Evolutionary conservation across 805 yeast genomes (phyloP), one percentile per base, ranked within the genome.

Genomic region (Cyberlindnera xishuangbannaensis): DNA sequence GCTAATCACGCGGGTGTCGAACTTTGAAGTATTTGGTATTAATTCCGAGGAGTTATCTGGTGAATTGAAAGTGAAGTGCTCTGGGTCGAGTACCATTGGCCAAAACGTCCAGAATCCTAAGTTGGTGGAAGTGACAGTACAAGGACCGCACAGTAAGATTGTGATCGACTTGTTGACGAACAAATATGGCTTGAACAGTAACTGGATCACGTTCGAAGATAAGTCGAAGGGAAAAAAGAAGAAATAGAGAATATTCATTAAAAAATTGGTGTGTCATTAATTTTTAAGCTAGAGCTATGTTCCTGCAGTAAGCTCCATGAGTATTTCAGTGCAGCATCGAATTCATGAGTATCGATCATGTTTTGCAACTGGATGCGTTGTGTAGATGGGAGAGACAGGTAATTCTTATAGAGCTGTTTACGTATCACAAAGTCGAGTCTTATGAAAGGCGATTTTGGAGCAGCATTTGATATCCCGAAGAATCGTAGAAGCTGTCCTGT

Each of bases 51-150:
- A 66, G 8, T 57, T 92, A 13, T 78, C 94, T 3, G 76, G 73
- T 19, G 81, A 76, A 27, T 58, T 90, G 42, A 76, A 81, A 39
- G 75, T 76, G 15, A 78, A 77, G 43, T 92, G 97, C 55, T 88
- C 95, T 10, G 95, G 96, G 0, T 84, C 97, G 0, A 71, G 92
- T 0, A 78, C 95, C 0, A 68, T 83, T 9, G 80, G 79, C 1
- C 76, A 73, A 18, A 71, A 75, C 26, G 62, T 64, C 12, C 72
- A 71, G 25, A 69, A 73, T 32, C 78, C 79, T 5, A 70, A 67
- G 24, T 49, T 70, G 1, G 56, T 66, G 25, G 94, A 84, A 48
- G 86, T 92, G 4, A 69, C 77, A 29, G 95, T 92, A 3, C 97
- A 92, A 61, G 98, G 98, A 1, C 83, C 90, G 3, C 97, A 90